phyloP scores from a whole-genome alignment of 305 asterid species.

The Fraxinus dipetala region DNA sequence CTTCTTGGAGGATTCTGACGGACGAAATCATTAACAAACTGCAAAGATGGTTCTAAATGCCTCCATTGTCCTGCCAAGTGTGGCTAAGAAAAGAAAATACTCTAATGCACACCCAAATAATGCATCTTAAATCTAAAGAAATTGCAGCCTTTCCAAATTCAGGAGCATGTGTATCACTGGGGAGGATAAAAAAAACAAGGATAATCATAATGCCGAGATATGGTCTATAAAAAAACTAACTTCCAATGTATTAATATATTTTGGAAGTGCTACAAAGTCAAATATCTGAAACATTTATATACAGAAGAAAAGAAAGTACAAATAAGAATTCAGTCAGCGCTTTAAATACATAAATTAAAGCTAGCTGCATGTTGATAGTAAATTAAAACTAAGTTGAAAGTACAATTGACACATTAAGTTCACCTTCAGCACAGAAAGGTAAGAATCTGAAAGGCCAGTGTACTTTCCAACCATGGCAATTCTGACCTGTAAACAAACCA shows the following conservation, averaged over 20 bases:
- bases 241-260: neutral
- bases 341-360: neutral
- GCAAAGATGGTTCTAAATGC: neutral
- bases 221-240: neutral
- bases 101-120: neutral
- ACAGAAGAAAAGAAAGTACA: neutral
- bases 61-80: neutral
- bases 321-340: neutral
- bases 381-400: neutral
- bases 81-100: neutral
- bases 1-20: neutral
- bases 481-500: constrained; percentile 60
- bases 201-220: neutral
- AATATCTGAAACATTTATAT: neutral
- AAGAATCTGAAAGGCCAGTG: constrained; percentile 81
- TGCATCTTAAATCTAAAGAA: neutral
- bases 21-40: neutral
- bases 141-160: neutral
- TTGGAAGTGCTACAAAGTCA: neutral
- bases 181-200: neutral
- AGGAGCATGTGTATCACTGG: neutral
- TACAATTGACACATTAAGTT: constrained; percentile 2
- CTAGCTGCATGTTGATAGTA: neutral
- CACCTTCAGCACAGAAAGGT: constrained; percentile 88
- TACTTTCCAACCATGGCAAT: constrained; percentile 95